Base-by-base conservation (phyloP, 345 rosid genomes). In the Hibiscus tridactylites region DNA sequence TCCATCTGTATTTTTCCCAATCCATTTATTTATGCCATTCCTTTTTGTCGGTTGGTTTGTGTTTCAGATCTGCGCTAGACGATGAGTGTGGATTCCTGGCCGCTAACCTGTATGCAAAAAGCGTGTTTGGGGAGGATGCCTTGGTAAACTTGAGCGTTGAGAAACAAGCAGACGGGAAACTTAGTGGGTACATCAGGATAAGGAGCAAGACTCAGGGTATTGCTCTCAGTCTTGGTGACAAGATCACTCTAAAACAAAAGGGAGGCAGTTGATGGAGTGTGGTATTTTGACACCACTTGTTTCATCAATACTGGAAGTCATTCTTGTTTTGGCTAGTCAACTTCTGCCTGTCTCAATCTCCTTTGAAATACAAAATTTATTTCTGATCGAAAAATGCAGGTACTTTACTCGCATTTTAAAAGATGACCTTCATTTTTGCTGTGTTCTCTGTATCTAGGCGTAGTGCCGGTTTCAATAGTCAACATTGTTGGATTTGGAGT, bases 151-250 rank as follows among this genome's bases (percentile, higher is more conserved):
- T 89, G 28, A 87, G 91, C 61, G 75, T 89, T 28, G 94, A 89
- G 82, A 89, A 87, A 70, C 91, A 83, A 72, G 61, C 39, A 0
- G 94, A 87, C 50, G 88, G 84, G 46, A 89, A 89, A 77, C 88
- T 89, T 5, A 84, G 90, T 26, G 94, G 94, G 68, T 89, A 84
- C 77, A 87, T 89, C 77, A 83, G 94, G 78, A 89, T 89, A 81
- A 78, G 94, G 73, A 89, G 94, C 81, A 89, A 89, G 77, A 89
- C 91, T 37, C 94, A 89, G 79, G 94, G 94, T 49, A 89, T 89
- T 65, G 94, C 94, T 31, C 86, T 89, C 16, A 89, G 94, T 73
- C 85, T 89, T 0, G 94, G 94, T 17, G 94, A 89, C 77, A 89
- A 87, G 83, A 89, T 89, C 71, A 89, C 94, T 42, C 82, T 89